A percentile compares a stretch with the other conserved stretches of the same genome.
Evolutionary conservation across 1,284 basidiomycete genomes (phyloP).

Genomic region (Heterobasidion occidentale): DNA sequence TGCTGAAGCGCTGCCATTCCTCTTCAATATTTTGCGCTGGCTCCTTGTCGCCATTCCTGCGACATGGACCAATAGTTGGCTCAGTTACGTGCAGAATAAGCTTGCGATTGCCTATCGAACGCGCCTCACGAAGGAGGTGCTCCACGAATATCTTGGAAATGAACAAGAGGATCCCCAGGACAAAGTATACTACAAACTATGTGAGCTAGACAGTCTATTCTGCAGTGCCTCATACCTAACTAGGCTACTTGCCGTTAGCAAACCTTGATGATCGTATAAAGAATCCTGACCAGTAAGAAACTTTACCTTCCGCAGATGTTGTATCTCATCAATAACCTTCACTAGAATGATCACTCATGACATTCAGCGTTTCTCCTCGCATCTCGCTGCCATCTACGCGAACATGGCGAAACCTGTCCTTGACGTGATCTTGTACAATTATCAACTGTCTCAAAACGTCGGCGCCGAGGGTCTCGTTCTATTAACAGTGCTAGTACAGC

Average conservation of each 20-base stretch:
- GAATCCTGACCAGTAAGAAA: slow-evolving; percentile 82
- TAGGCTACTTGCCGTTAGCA: slow-evolving; percentile 32
- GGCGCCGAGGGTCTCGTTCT: slow-evolving; percentile 90
- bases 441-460: slow-evolving; percentile 89
- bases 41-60: slow-evolving; percentile 91
- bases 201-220: slow-evolving; percentile 32
- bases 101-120: slow-evolving; percentile 90
- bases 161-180: slow-evolving; percentile 51
- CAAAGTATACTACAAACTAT: slow-evolving; percentile 89
- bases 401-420: slow-evolving; percentile 91
- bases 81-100: slow-evolving; percentile 91
- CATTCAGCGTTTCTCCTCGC: slow-evolving; percentile 87
- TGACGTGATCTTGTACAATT: slow-evolving; percentile 95
- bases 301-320: neutral
- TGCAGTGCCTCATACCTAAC: neutral
- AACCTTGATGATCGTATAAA: slow-evolving; percentile 93
- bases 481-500: slow-evolving; percentile 81
- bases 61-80: slow-evolving; percentile 96
- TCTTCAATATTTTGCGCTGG: slow-evolving; percentile 86
- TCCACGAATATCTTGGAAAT: slow-evolving; percentile 81
- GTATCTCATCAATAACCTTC: neutral
- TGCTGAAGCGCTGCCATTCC: slow-evolving; percentile 74
- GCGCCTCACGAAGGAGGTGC: slow-evolving; percentile 77
- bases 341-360: slow-evolving; percentile 89
- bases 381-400: slow-evolving; percentile 91